These are phyloP conservation scores for Syzygium aqueum DNA, from an alignment of 345 rosid genomes.

Conservation along the genomic window DNA sequence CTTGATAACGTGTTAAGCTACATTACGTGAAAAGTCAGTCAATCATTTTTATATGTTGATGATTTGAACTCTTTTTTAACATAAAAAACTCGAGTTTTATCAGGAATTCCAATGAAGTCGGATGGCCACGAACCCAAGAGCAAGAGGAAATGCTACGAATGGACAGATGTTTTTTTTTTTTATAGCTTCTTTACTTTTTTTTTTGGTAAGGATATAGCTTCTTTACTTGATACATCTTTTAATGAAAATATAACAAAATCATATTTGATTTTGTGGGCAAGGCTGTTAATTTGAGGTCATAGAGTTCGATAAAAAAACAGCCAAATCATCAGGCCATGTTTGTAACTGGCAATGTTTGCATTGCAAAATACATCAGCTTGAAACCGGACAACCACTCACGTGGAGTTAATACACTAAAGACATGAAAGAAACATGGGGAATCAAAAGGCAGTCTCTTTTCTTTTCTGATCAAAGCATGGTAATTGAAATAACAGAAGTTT, in stretches of 20 bases:
- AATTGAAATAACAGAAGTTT: neutral
- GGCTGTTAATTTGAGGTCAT: neutral
- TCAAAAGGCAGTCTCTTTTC: neutral
- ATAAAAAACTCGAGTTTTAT: neutral
- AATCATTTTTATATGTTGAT: neutral
- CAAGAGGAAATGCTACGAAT: neutral
- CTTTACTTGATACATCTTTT: neutral
- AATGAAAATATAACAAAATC: neutral
- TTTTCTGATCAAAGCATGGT: neutral
- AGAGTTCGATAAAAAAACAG: neutral
- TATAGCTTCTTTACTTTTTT: neutral
- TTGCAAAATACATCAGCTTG: neutral
- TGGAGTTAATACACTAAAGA: neutral
- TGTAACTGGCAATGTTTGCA: no score
- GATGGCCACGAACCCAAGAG: neutral
- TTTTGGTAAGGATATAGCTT: neutral
- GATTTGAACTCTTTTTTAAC: neutral
- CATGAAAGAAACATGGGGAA: neutral
- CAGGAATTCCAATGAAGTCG: neutral
- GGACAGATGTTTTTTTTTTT: neutral
- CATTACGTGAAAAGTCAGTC: neutral
- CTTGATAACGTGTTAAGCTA: neutral
- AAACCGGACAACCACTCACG: neutral
- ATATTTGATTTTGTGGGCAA: neutral
- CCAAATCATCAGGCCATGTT: neutral